A percentile compares a stretch with the other conserved stretches of the same genome.
phyloP scores from a whole-genome alignment of 257 asterid genomes.

The Solanum corneliomulleri region DNA sequence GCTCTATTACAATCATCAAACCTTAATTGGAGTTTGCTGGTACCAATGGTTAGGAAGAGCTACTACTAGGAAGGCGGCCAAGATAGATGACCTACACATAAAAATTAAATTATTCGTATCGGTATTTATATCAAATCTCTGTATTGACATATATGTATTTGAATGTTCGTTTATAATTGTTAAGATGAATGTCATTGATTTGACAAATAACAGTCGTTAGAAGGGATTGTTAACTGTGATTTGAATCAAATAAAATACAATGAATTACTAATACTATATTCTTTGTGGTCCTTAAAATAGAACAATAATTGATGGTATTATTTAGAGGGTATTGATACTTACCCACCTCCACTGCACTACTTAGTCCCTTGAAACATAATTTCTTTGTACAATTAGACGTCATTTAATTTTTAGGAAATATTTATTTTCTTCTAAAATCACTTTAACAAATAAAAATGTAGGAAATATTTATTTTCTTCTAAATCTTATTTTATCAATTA shows the following conservation, averaged over 20 bases:
- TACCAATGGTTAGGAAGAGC: not conserved
- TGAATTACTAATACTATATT: not conserved
- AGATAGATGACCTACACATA: not conserved
- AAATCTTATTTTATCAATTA: too few relatives aligned
- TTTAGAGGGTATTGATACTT: not conserved
- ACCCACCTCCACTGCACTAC: not conserved
- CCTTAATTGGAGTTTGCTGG: not conserved
- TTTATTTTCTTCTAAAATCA: too few relatives aligned
- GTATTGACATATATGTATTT: too few relatives aligned
- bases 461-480: too few relatives aligned
- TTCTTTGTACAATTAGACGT: not conserved
- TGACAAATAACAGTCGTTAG: not conserved
- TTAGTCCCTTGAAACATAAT: not conserved
- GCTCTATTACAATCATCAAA: not conserved
- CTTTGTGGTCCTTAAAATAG: not conserved
- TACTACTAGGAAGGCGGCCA: not conserved
- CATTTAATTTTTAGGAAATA: not conserved
- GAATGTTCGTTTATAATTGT: not conserved
- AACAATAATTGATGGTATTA: not conserved
- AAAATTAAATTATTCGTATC: not conserved
- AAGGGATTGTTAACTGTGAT: not conserved
- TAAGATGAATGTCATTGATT: not conserved
- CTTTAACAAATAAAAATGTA: too few relatives aligned
- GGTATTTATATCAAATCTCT: not conserved
- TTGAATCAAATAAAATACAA: not conserved